phyloP scores from a whole-genome alignment of 1,284 basidiomycete genomes.

The Ceratobasidium sp. region DNA sequence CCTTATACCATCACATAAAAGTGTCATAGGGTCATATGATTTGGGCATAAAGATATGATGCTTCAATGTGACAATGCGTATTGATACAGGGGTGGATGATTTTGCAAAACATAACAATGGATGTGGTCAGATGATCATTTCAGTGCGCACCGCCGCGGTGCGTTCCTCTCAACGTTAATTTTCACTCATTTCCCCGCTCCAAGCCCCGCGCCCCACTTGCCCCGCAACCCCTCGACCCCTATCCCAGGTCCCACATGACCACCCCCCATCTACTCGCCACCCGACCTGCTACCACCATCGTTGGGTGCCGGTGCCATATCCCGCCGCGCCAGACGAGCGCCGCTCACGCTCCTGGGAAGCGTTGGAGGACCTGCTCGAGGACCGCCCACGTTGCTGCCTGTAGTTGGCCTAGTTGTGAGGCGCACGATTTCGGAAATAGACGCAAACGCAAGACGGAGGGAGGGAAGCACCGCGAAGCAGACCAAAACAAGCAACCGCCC shows the following conservation, averaged over 20 bases:
- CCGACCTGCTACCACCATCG: slow-evolving; percentile 7
- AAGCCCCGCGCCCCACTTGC: not conserved
- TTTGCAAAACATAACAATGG: not conserved
- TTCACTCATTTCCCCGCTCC: not conserved
- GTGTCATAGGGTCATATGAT: not conserved
- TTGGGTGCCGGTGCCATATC: not conserved
- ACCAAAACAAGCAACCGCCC: not conserved
- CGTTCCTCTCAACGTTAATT: slow-evolving; percentile 1
- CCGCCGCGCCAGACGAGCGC: not conserved
- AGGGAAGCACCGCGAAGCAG: slow-evolving; percentile 1
- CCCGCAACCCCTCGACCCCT: not conserved
- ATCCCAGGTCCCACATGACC: not conserved
- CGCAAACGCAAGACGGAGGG: not conserved
- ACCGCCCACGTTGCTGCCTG: slow-evolving; percentile 37
- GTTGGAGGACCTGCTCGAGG: slow-evolving; percentile 35
- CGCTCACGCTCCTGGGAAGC: slow-evolving; percentile 26
- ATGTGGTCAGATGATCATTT: slow-evolving; percentile 4
- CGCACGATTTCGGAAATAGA: not conserved
- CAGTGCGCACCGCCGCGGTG: too few relatives aligned
- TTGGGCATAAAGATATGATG: slow-evolving; percentile 30
- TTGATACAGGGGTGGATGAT: slow-evolving; percentile 31
- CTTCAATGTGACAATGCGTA: slow-evolving; percentile 9
- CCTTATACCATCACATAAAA: not conserved
- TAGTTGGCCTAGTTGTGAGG: slow-evolving; percentile 32
- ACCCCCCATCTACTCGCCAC: not conserved